These are phyloP conservation scores for Fusarium redolens DNA, from an alignment of 2,329 filamentous ascomycete genomes.

Conservation along the genomic window DNA sequence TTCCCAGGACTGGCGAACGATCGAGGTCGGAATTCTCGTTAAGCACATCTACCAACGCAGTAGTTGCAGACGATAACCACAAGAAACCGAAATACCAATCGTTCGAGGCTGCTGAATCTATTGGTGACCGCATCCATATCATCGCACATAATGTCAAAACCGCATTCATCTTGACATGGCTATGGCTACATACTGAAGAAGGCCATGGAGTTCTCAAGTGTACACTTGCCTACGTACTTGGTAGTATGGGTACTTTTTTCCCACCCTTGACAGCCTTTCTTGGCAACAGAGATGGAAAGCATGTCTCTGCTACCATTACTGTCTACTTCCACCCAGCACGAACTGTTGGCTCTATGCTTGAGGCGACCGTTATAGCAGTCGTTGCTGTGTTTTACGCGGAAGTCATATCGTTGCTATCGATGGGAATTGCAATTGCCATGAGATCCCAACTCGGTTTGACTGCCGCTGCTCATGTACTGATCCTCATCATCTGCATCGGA, in stretches of 20 bases:
- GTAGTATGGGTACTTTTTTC: conserved; percentile 87
- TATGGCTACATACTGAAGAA: conserved; percentile 70
- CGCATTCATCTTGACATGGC: conserved; percentile 64
- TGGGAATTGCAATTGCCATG: conserved; percentile 88
- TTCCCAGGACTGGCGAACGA: conserved; percentile 87
- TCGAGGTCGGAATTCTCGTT: conserved; percentile 83
- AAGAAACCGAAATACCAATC: conserved; percentile 33
- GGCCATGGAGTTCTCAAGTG: conserved; percentile 90
- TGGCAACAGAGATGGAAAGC: conserved; percentile 89
- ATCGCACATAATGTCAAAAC: conserved; percentile 53
- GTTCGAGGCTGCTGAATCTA: conserved; percentile 45
- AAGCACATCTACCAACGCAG: conserved; percentile 59
- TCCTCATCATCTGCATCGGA: conserved; percentile 86
- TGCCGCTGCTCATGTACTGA: conserved; percentile 78
- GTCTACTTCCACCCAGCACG: conserved; percentile 95
- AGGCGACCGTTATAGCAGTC: conserved; percentile 81
- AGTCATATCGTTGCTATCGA: conserved; percentile 82
- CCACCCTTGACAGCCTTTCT: conserved; percentile 77
- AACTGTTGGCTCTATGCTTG: conserved; percentile 88
- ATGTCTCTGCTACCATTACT: conserved; percentile 91
- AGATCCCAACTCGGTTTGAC: conserved; percentile 74
- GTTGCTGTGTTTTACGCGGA: conserved; percentile 78
- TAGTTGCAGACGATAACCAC: conserved; percentile 24
- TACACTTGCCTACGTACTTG: conserved; percentile 87
- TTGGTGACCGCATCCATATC: conserved; percentile 50